Evolutionary conservation across 1,284 basidiomycete species (phyloP), one percentile per base, ranked within the genome.

Genomic region (Tylopilus sp.): DNA sequence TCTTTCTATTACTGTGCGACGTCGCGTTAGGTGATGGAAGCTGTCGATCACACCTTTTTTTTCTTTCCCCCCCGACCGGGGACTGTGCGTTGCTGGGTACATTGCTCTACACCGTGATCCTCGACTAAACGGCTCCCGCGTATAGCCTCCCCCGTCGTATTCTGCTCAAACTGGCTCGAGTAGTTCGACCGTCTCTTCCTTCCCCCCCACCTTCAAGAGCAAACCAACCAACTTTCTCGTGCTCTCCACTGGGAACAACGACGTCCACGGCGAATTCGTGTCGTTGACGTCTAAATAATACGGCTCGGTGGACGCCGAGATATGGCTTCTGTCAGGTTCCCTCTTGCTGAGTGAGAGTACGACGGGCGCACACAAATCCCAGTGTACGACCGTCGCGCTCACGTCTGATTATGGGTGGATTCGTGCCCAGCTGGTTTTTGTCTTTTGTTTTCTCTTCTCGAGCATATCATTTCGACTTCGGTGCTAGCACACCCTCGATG

Each of bases 141-240:
- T 11, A 30, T 38, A 66, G 62, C 62, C 58, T 45, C 65, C 65
- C 9, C 62, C 64, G 6, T 59, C 62, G 10, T 67, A 67, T 46
- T 51, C 52, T 6, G 11, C 42, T 17, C 37, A 20, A 4, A 3
- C 38, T 12, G 46, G 35, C 9, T 15, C 30, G 15, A 10, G 35
- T 36, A 12, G 18, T 18, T 20, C 35, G 4, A 18, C 17, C 7
- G 42, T 38, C 37, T 6, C 30, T 20, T n/a, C 42, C 10, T 17
- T 38, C 7, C 2, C 31, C 0, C 30, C 40, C 38, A 21, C 53
- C 2, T 62, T 51, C 55, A 64, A 64, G 31, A 49, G 53, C 7
- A 71, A 72, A 52, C 65, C 69, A 0, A 67, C 67, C 36, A 74
- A 76, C 54, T 67, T 61, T 40, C 57, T 76, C 31, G 50, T 60